These are phyloP conservation scores for Cerioporus squamosus DNA, from an alignment of 1,284 basidiomycete genomes.

Conservation along the genomic window DNA sequence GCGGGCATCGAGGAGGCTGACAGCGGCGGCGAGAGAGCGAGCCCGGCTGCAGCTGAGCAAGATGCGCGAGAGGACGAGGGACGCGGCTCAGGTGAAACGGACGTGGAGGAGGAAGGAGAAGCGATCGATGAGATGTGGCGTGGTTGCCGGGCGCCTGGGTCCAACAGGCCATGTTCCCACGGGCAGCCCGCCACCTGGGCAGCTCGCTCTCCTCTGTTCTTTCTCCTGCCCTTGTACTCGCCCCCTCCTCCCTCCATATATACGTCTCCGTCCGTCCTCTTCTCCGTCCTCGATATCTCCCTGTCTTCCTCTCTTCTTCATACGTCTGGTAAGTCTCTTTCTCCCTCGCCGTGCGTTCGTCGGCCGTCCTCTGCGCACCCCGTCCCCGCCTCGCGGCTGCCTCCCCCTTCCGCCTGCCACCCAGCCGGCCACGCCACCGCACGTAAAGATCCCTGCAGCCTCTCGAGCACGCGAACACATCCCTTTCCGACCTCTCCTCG, in stretches of 20 bases:
- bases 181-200: slow-evolving; percentile 31
- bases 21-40: no score
- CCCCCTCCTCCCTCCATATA: slow-evolving; percentile 33
- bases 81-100: neutral
- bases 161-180: slow-evolving; percentile 25
- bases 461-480: neutral
- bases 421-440: slow-evolving; percentile 14
- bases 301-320: neutral
- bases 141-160: slow-evolving; percentile 13
- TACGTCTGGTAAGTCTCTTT: slow-evolving; percentile 27
- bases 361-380: slow-evolving; percentile 1
- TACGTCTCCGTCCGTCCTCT: slow-evolving; percentile 37
- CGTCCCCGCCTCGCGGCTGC: slow-evolving; percentile 23
- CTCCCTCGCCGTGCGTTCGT: slow-evolving; percentile 1
- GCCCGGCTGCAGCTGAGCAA: neutral
- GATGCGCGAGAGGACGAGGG: no score
- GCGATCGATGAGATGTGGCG: slow-evolving; percentile 23
- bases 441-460: slow-evolving; percentile 22
- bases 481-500: slow-evolving; percentile 3
- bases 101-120: neutral
- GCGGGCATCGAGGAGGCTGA: no score
- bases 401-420: slow-evolving; percentile 18
- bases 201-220: slow-evolving; percentile 31
- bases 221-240: slow-evolving; percentile 38
- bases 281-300: slow-evolving; percentile 12